Percentiles rank a stretch among this genome's conserved stretches.
These are phyloP conservation scores for Pseudogymnoascus sp. DNA, from an alignment of 2,329 filamentous ascomycete species.

Conservation along the genomic window DNA sequence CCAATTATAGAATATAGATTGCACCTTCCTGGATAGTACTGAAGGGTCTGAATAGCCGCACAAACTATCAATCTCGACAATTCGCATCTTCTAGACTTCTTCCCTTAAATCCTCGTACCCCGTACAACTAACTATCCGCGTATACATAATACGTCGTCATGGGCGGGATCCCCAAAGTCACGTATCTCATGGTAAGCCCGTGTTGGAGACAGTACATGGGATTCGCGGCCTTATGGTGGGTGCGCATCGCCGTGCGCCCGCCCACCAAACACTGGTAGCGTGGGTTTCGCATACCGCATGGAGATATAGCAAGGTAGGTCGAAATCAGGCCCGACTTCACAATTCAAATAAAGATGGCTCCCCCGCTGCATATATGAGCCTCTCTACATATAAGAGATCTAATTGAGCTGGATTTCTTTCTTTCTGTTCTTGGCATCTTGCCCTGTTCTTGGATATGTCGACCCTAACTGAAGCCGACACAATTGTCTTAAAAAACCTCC, in stretches of 20 bases:
- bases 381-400: background rate
- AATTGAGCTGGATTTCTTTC: background rate
- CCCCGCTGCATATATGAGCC: background rate
- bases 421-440: background rate
- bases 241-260: background rate
- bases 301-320: background rate
- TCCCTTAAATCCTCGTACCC: background rate
- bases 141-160: background rate
- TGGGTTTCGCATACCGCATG: background rate
- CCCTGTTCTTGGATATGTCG: background rate
- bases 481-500: slow-evolving; percentile 6
- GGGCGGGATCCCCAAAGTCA: background rate
- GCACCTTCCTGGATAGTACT: background rate
- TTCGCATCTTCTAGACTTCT: background rate
- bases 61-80: background rate
- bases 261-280: background rate
- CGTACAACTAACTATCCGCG: background rate
- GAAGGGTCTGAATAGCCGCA: background rate
- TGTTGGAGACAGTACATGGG: background rate
- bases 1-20: background rate
- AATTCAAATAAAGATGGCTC: background rate
- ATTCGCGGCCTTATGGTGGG: slow-evolving; percentile 3
- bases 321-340: background rate
- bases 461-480: slow-evolving; percentile 1
- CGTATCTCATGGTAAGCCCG: background rate